A percentile compares a stretch with the other conserved stretches of the same genome.
These are phyloP conservation scores for Gomphus bonarii DNA, from an alignment of 1,284 basidiomycete genomes.

Conservation along the genomic window DNA sequence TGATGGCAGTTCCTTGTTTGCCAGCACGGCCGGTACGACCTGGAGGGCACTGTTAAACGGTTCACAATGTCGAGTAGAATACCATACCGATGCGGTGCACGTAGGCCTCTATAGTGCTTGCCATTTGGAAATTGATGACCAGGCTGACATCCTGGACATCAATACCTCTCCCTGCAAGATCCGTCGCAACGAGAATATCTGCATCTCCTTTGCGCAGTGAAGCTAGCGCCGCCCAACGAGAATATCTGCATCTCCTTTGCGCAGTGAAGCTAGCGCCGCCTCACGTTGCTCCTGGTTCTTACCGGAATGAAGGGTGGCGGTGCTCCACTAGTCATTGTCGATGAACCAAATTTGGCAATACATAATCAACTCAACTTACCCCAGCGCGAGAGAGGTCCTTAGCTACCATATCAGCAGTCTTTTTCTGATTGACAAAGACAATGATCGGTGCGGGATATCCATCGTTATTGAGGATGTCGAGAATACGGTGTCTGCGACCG, in stretches of 20 bases:
- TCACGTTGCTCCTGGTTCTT: slow-evolving; percentile 98
- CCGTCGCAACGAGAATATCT: slow-evolving; percentile 89
- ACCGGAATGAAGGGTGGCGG: slow-evolving; percentile 88
- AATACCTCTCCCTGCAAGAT: slow-evolving; percentile 96
- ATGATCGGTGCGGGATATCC: slow-evolving; percentile 88
- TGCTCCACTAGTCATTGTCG: slow-evolving; percentile 53
- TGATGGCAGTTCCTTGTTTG: slow-evolving; percentile 87
- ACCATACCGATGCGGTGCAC: slow-evolving; percentile 87
- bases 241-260: slow-evolving; percentile 74
- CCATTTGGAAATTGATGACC: slow-evolving; percentile 98
- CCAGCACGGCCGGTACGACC: slow-evolving; percentile 96
- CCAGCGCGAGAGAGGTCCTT: slow-evolving; percentile 84
- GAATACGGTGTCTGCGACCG: slow-evolving; percentile 52
- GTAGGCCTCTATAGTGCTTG: slow-evolving; percentile 91
- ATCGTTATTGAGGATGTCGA: slow-evolving; percentile 85
- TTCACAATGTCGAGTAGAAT: neutral
- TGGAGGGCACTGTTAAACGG: slow-evolving; percentile 21
- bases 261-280: slow-evolving; percentile 77
- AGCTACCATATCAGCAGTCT: slow-evolving; percentile 93
- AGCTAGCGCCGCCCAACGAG: slow-evolving; percentile 78
- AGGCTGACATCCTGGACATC: slow-evolving; percentile 94
- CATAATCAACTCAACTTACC: slow-evolving; percentile 31
- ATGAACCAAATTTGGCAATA: neutral
- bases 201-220: slow-evolving; percentile 77
- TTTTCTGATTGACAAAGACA: slow-evolving; percentile 99